A percentile compares a stretch with the other conserved stretches of the same genome.
Evolutionary conservation across 2,329 filamentous ascomycete genomes (phyloP).

Genomic region (Neobulgaria alba): DNA sequence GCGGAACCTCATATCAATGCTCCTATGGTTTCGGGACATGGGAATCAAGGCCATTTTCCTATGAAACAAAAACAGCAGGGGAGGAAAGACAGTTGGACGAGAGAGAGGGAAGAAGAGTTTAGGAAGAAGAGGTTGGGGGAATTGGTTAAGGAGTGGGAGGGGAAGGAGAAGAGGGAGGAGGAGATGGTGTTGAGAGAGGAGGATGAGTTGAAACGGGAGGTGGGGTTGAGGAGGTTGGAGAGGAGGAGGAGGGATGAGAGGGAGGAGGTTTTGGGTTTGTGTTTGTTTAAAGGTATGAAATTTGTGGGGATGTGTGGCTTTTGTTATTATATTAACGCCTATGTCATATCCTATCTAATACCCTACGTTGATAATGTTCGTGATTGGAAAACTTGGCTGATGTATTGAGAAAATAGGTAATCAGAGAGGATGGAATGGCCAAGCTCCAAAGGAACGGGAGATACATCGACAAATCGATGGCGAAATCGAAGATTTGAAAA

Average conservation of each 20-base stretch:
- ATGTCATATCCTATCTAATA: not conserved
- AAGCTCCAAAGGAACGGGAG: no score
- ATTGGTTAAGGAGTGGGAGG: not conserved
- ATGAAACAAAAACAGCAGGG: not conserved
- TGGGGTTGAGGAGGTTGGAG: not conserved
- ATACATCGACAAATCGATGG: no score
- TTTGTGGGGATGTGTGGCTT: not conserved
- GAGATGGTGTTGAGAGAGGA: not conserved
- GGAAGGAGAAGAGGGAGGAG: not conserved
- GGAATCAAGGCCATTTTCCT: not conserved
- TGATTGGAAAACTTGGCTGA: not conserved
- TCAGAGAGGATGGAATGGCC: no score
- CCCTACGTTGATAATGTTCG: not conserved
- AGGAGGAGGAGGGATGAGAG: slow-evolving; percentile 5
- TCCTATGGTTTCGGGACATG: no score
- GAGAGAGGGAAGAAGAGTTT: not conserved
- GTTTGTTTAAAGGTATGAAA: slow-evolving; percentile 4
- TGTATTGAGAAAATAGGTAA: no score
- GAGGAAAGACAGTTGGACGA: not conserved
- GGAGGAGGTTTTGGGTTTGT: slow-evolving; percentile 6
- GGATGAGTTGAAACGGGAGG: not conserved
- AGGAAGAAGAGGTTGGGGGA: no score
- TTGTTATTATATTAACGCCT: not conserved
- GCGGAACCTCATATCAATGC: no score
- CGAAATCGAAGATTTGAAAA: no score